A percentile compares a stretch with the other conserved stretches of the same genome.
phyloP scores from a whole-genome alignment of 2,329 filamentous ascomycete genomes.

The Trichoderma gracile region DNA sequence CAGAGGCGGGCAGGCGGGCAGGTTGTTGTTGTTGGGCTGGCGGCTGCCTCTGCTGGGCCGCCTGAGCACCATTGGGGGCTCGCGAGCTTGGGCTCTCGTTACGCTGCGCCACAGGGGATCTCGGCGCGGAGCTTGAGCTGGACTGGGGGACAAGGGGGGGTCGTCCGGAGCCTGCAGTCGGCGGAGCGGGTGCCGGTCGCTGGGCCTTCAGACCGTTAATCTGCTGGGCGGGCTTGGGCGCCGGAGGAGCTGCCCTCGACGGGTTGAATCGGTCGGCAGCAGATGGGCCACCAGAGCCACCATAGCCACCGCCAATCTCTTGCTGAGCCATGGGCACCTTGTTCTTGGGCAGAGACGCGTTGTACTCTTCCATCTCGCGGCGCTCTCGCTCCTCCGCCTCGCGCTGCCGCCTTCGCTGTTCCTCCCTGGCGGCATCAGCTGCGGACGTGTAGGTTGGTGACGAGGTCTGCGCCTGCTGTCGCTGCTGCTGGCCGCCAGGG shows the following conservation, averaged over 20 bases:
- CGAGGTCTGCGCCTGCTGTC: constrained; percentile 60
- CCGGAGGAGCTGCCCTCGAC: constrained; percentile 77
- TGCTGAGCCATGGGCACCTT: constrained; percentile 83
- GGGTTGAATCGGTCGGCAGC: constrained; percentile 78
- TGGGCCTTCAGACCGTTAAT: constrained; percentile 65
- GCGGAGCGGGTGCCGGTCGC: constrained; percentile 77
- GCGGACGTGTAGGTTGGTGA: constrained; percentile 53
- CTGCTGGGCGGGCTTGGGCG: constrained; percentile 65
- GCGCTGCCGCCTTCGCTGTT: constrained; percentile 60
- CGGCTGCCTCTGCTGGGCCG: constrained; percentile 50
- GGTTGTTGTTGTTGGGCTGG: constrained; percentile 47
- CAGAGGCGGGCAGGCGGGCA: constrained; percentile 58
- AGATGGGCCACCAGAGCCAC: constrained; percentile 41
- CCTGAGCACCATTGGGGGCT: constrained; percentile 56
- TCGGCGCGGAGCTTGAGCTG: constrained; percentile 49
- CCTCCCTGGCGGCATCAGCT: constrained; percentile 53
- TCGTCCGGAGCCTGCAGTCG: constrained; percentile 45
- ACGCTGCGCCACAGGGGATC: constrained; percentile 46
- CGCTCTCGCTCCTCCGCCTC: constrained; percentile 67
- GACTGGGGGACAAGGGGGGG: constrained; percentile 53
- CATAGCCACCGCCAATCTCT: constrained; percentile 71
- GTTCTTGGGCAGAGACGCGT: constrained; percentile 81
- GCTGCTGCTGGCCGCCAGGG: constrained; percentile 47
- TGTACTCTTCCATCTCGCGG: constrained; percentile 82
- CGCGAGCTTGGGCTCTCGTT: constrained; percentile 56